phyloP scores from a whole-genome alignment of 495 filamentous ascomycete species.

The Hyaloscypha hepaticicola region DNA sequence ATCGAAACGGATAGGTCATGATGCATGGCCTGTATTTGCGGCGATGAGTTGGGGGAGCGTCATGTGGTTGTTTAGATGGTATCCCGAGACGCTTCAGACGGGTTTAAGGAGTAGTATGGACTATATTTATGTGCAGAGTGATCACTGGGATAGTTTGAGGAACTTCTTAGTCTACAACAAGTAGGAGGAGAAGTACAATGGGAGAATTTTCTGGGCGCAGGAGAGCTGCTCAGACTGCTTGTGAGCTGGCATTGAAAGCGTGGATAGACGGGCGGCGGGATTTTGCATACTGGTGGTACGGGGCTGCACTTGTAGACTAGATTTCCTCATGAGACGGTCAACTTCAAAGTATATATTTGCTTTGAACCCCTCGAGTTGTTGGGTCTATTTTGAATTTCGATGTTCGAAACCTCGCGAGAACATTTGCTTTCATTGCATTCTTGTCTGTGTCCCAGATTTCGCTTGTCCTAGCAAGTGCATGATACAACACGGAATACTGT shows the following conservation, averaged over 20 bases:
- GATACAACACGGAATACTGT: no score
- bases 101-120: slow-evolving; percentile 96
- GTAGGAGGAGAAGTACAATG: slow-evolving; percentile 43
- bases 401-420: no score
- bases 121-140: slow-evolving; percentile 87
- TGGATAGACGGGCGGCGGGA: slow-evolving; percentile 1
- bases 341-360: neutral
- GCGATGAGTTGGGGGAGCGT: slow-evolving; percentile 84
- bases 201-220: neutral
- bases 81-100: slow-evolving; percentile 83
- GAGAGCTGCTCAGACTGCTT: neutral
- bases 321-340: slow-evolving; percentile 7
- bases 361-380: neutral
- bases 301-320: slow-evolving; percentile 23
- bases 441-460: no score
- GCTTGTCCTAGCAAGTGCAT: no score
- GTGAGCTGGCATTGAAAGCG: neutral
- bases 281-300: slow-evolving; percentile 12
- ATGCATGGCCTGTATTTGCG: slow-evolving; percentile 91
- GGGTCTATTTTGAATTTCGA: no score
- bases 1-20: slow-evolving; percentile 49
- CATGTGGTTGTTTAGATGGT: slow-evolving; percentile 93
- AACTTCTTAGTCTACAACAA: slow-evolving; percentile 84
- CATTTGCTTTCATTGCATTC: no score
- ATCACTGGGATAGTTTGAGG: slow-evolving; percentile 79